phyloP scores from a whole-genome alignment of 305 asterid genomes.

The Lippia alba region DNA sequence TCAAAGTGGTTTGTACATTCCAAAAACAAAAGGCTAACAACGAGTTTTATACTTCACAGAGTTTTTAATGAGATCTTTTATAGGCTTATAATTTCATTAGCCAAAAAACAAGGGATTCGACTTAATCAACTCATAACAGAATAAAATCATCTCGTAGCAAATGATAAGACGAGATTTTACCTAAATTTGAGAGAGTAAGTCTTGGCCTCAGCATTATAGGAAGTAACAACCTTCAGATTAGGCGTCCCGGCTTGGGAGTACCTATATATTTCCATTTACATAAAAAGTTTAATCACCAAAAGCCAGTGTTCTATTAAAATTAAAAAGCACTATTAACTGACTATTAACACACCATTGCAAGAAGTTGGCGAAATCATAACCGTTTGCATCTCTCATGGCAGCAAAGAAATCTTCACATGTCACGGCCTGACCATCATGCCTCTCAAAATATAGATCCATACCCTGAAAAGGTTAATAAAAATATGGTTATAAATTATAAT shows the following conservation, averaged over 20 bases:
- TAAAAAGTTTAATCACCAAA: constrained; percentile 26
- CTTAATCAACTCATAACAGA: too few relatives aligned
- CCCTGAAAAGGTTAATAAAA: constrained; percentile 59
- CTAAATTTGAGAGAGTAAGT: constrained; percentile 83
- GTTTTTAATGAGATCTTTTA: too few relatives aligned
- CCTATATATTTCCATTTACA: constrained; percentile 53
- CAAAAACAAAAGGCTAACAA: too few relatives aligned
- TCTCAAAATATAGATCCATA: constrained; percentile 87
- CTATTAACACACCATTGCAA: constrained; percentile 67
- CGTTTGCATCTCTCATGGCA: constrained; percentile 97
- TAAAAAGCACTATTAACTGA: constrained; percentile 19
- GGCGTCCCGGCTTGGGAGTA: constrained; percentile 99
- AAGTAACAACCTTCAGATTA: constrained; percentile 62
- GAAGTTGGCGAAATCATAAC: constrained; percentile 80
- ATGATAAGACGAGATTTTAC: constrained; percentile 40
- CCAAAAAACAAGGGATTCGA: neutral
- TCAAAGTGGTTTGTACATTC: too few relatives aligned
- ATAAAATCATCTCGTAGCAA: neutral
- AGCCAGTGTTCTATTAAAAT: constrained; percentile 8
- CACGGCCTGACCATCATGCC: constrained; percentile 99
- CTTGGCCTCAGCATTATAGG: constrained; percentile 60
- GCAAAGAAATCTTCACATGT: constrained; percentile 95
- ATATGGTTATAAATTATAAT: neutral
- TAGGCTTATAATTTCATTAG: neutral
- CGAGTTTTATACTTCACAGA: too few relatives aligned